Base-by-base conservation (phyloP, 108 stramenopile species). In the Skeletonema potamos region DNA sequence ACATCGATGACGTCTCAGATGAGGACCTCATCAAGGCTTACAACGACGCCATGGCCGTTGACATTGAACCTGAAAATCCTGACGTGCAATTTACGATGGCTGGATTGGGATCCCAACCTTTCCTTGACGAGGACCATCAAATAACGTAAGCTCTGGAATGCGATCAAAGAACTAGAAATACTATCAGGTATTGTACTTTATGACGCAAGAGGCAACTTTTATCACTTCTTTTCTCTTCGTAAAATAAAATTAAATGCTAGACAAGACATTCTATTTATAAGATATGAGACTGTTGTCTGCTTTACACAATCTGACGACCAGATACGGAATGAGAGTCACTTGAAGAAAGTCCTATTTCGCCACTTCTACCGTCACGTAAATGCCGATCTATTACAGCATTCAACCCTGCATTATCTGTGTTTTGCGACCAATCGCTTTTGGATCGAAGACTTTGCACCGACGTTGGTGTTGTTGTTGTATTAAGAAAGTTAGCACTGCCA, bases 21-120 rank as follows among this genome's bases (percentile, higher is more conserved):
- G 72, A 81, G 41, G 80, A 81, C 20, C 33, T 81, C 5, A 81
- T 81, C 43, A 68, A 81, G 36, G 80, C 80, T 13, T 81, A 81
- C 39, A 81, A 81, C 30, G 80, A 74, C 26, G 73, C 73, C 3
- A 81, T 81, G 69, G 70, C 70, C 6, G 48, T 71, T 29, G 70
- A 71, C 41, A 62, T 62, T n/a, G 70, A 71, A 46, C 70, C 60
- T 15, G 70, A 71, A 58, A 62, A 32, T 27, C 70, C 70, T 27
- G 70, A 71, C 1, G 37, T 71, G n/a, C 46, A 71, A 54, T 71
- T 71, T 37, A 58, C 59, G 0, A 71, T 71, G 70, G 41, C 37
- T 30, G 59, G 60, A 4, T 27, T 71, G 24, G 70, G 70, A 15
- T 62, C 61, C 15, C 15, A 27, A 54, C 28, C 46, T 13, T n/a